These are phyloP conservation scores for Aspergillus vadensis DNA, from an alignment of 2,329 filamentous ascomycete genomes.

Conservation along the genomic window DNA sequence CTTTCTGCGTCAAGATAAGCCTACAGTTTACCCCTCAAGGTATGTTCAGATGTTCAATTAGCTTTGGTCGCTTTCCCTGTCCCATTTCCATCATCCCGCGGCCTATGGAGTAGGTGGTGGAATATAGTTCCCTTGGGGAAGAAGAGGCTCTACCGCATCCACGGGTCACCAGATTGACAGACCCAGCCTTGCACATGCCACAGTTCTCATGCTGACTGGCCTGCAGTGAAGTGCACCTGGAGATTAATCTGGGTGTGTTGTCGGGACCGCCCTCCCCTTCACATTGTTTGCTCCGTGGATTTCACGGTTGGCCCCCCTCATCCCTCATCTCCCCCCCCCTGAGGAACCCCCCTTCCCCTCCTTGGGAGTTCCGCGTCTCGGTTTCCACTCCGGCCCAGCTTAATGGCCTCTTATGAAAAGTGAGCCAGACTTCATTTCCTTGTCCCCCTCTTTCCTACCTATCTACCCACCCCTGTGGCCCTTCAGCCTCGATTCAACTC, in stretches of 20 bases:
- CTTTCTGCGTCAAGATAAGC: background rate
- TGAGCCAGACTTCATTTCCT: conserved; percentile 23
- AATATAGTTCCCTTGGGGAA: background rate
- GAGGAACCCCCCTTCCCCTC: conserved; percentile 13
- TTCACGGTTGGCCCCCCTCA: background rate
- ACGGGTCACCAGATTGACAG: background rate
- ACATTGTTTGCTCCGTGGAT: background rate
- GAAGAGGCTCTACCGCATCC: background rate
- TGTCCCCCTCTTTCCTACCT: background rate
- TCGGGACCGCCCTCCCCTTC: background rate
- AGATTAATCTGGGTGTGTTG: background rate
- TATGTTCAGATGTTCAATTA: background rate
- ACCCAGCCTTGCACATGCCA: conserved; percentile 3
- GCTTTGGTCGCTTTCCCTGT: background rate
- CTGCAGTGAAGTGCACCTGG: background rate
- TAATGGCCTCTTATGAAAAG: conserved; percentile 40
- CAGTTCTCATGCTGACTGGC: background rate
- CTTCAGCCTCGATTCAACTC: background rate
- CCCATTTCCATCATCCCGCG: background rate
- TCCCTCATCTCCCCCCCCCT: conserved; percentile 1
- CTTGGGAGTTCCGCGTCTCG: conserved; percentile 19
- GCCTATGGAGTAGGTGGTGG: background rate
- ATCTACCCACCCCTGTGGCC: background rate
- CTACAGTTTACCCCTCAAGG: background rate
- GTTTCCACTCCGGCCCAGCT: conserved; percentile 14